Percentiles rank a stretch among this genome's conserved stretches.
phyloP scores from a whole-genome alignment of 176 grass and related monocot genomes.

The Lolium perenne region DNA sequence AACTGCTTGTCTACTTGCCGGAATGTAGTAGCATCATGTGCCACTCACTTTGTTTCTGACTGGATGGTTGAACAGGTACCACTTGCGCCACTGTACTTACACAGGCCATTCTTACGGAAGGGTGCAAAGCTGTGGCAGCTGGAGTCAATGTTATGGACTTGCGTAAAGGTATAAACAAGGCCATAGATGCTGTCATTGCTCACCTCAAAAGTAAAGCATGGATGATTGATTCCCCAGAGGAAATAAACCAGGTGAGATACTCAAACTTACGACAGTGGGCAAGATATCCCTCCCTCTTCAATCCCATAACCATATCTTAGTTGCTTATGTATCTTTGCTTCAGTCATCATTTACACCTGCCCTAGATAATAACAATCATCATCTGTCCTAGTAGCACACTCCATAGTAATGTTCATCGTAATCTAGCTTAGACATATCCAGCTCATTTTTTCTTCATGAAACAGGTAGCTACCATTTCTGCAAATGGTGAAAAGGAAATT shows the following conservation, averaged over 20 bases:
- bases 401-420: constrained; percentile 1
- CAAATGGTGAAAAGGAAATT: constrained; percentile 95
- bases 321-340: constrained; percentile 33
- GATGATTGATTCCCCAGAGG: constrained; percentile 82
- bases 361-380: not conserved
- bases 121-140: constrained; percentile 88
- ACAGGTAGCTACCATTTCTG: constrained; percentile 95
- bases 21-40: constrained; percentile 6
- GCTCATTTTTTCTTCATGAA: constrained; percentile 21
- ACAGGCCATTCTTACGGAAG: constrained; percentile 90
- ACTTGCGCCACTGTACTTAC: constrained; percentile 94
- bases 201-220: constrained; percentile 82
- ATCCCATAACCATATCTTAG: constrained; percentile 5
- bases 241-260: constrained; percentile 83
- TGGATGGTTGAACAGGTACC: constrained; percentile 64
- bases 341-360: constrained; percentile 1
- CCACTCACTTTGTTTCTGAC: constrained; percentile 33
- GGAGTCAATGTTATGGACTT: constrained; percentile 94
- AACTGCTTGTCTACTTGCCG: constrained; percentile 4
- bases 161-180: constrained; percentile 84
- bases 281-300: not conserved
- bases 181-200: constrained; percentile 64
- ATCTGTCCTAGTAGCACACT: not conserved
- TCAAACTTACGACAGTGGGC: not conserved
- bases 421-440: constrained; percentile 7